These are phyloP conservation scores for Emericellopsis atlantica DNA, from an alignment of 2,329 filamentous ascomycete species.

Conservation along the genomic window DNA sequence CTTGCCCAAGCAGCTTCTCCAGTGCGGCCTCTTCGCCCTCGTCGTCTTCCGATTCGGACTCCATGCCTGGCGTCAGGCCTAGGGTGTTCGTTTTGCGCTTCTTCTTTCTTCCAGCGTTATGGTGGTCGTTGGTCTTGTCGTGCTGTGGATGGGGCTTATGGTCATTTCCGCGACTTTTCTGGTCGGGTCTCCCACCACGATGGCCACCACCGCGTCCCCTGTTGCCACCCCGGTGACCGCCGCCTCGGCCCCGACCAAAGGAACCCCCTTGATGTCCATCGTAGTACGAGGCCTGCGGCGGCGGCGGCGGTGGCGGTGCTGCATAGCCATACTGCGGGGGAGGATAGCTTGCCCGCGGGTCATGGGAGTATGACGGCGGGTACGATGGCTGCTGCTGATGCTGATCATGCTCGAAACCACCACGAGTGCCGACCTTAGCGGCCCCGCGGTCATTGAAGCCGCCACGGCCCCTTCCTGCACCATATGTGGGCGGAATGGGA, in stretches of 20 bases:
- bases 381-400: conserved; percentile 20
- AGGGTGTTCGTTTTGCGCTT: conserved; percentile 61
- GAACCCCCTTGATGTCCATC: conserved; percentile 18
- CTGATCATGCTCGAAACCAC: conserved; percentile 17
- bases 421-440: conserved; percentile 4
- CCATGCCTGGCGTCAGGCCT: conserved; percentile 55
- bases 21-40: conserved; percentile 60
- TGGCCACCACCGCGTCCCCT: conserved; percentile 23
- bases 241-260: conserved; percentile 26
- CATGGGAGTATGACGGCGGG: conserved; percentile 24
- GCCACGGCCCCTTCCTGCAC: not conserved
- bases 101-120: conserved; percentile 49
- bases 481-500: not conserved
- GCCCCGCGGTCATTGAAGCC: no score
- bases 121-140: conserved; percentile 21
- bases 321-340: conserved; percentile 24
- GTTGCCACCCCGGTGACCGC: conserved; percentile 14
- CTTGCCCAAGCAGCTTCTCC: conserved; percentile 39
- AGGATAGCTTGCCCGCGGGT: conserved; percentile 21
- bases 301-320: conserved; percentile 21
- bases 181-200: conserved; percentile 6
- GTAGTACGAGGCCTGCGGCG: conserved; percentile 13
- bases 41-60: conserved; percentile 52
- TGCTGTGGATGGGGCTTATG: conserved; percentile 10
- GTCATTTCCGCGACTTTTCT: conserved; percentile 4